A percentile compares a stretch with the other conserved stretches of the same genome.
Evolutionary conservation across 768 basidiomycete genomes (phyloP).

Genomic region (Termitomyces sp.): DNA sequence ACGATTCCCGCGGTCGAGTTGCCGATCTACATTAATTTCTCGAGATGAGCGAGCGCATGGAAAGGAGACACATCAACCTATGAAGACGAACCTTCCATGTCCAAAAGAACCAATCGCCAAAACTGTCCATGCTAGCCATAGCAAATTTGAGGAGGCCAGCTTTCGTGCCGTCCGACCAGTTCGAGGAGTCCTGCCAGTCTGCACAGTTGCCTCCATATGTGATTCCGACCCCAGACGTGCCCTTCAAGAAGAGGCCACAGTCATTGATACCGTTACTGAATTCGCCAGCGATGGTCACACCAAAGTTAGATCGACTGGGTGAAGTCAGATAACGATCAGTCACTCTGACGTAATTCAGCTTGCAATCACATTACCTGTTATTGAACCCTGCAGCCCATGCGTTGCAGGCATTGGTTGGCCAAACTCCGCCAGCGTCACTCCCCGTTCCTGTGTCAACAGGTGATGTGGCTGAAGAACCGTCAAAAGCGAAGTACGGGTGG

Average conservation of each 20-base stretch:
- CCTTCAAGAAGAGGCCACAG: conserved; percentile 34
- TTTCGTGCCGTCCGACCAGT: conserved; percentile 35
- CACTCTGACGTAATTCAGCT: not conserved
- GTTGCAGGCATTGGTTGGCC: conserved; percentile 40
- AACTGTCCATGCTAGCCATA: conserved; percentile 35
- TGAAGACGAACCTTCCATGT: conserved; percentile 39
- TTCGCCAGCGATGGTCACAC: conserved; percentile 68
- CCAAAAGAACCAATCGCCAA: conserved; percentile 37
- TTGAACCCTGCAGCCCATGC: conserved; percentile 38
- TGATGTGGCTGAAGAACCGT: conserved; percentile 24
- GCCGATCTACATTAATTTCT: conserved; percentile 23
- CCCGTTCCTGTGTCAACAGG: conserved; percentile 26
- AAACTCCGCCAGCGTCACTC: conserved; percentile 29
- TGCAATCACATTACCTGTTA: conserved; percentile 15
- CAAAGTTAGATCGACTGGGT: conserved; percentile 35
- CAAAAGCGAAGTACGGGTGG: conserved; percentile 44
- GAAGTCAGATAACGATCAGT: conserved; percentile 4
- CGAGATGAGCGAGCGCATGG: conserved; percentile 1
- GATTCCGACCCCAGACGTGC: conserved; percentile 8
- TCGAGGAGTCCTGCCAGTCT: conserved; percentile 42
- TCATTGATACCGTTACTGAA: conserved; percentile 62
- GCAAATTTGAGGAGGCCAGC: conserved; percentile 43
- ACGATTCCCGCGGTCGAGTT: conserved; percentile 29
- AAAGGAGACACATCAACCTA: not conserved
- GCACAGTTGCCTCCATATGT: conserved; percentile 26